Percentiles rank a stretch among this genome's conserved stretches.
Conservation (phyloP, 202 grass and related monocot species). For the Hordeum pubiflorum region DNA sequence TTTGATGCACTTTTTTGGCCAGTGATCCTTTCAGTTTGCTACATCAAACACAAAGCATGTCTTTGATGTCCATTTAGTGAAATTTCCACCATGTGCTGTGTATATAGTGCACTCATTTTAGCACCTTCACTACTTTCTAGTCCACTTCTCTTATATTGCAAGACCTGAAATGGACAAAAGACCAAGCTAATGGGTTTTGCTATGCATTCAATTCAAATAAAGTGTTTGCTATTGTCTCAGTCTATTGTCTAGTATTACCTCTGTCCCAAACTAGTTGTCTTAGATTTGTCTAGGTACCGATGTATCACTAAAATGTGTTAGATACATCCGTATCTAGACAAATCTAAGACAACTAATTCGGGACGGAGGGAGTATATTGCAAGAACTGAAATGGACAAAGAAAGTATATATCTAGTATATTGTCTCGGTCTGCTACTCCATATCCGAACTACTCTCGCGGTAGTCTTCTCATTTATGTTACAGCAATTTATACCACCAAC, state of each 20-base stretch:
- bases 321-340: too few species aligned
- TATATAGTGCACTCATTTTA: not conserved
- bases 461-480: not conserved
- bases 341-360: too few species aligned
- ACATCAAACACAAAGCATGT: not conserved
- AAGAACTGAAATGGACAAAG: too few species aligned
- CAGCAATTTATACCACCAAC: not conserved
- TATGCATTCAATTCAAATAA: not conserved
- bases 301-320: too few species aligned
- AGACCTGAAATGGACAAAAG: not conserved
- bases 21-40: conserved; percentile 3
- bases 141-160: not conserved
- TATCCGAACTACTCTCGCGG: not conserved
- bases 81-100: not conserved
- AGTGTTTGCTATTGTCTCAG: not conserved
- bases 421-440: not conserved
- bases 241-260: too few species aligned
- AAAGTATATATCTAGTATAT: too few species aligned
- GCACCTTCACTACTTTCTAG: not conserved
- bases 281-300: too few species aligned
- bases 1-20: not conserved
- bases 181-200: not conserved
- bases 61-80: not conserved
- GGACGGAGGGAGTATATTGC: too few species aligned
- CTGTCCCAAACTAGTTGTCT: too few species aligned